Evolutionary conservation across 768 basidiomycete genomes (phyloP).

Genomic region (Rossbeevera mucosa): DNA sequence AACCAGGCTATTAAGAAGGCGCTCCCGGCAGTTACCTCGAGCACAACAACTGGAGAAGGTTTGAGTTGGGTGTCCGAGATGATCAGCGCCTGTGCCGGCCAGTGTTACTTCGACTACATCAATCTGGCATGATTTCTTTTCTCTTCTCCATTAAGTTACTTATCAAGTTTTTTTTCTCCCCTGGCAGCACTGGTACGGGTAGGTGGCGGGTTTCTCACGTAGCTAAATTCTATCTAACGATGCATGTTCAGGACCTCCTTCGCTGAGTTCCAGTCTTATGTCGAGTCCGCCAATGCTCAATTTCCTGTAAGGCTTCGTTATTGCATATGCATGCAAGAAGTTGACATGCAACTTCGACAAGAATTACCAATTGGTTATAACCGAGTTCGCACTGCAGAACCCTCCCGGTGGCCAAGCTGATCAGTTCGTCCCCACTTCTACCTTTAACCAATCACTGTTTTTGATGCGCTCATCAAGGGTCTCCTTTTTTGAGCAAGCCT

Average conservation of each 20-base stretch:
- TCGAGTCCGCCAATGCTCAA: conserved; percentile 23
- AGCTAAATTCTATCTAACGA: neutral
- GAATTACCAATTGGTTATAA: conserved; percentile 27
- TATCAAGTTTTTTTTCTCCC: neutral
- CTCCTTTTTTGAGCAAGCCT: conserved; percentile 31
- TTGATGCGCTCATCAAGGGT: conserved; percentile 15
- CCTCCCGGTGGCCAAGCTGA: conserved; percentile 28
- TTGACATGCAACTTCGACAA: conserved; percentile 7
- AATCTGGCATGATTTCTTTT: conserved; percentile 25
- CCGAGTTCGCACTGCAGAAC: conserved; percentile 33
- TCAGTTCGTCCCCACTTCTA: conserved; percentile 29
- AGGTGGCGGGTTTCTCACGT: neutral
- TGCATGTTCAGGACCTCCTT: conserved; percentile 20
- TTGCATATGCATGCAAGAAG: neutral
- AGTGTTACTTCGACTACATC: conserved; percentile 34
- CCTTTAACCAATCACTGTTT: neutral
- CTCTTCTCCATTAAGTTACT: neutral
- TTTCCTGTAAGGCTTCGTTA: conserved; percentile 23
- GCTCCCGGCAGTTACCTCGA: conserved; percentile 35
- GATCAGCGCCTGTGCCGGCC: conserved; percentile 32
- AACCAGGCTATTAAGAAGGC: conserved; percentile 35
- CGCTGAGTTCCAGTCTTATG: conserved; percentile 25
- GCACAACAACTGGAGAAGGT: conserved; percentile 29
- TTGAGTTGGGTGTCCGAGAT: conserved; percentile 34
- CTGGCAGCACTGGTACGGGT: conserved; percentile 31